Base-by-base conservation (phyloP, 495 filamentous ascomycete genomes). In the Aspergillus saccharolyticus region DNA sequence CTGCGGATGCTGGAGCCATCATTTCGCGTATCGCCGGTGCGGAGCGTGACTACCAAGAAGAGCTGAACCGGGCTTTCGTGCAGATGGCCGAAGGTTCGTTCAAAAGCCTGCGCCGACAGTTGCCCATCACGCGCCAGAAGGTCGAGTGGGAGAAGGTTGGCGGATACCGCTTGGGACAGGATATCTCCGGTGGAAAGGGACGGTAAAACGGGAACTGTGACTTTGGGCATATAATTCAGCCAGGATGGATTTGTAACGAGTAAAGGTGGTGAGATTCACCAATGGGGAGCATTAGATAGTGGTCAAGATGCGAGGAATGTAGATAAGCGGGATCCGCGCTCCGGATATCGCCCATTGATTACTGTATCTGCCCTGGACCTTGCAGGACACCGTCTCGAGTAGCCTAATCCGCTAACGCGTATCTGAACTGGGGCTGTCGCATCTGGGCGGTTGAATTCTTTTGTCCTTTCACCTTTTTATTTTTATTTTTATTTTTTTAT, bases 61-160 rank as follows among this genome's bases (percentile, higher is more conserved):
- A 96, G 59, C 76, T 99, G 63, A 97, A 97, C 75, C 78, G 84
- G 63, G 92, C 89, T 3, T 99, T 99, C 70, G 85, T 83, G 9
- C 84, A 79, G 57, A 78, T 97, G 70, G 90, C 89, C 63, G 94
- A 99, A 77, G 93, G 91, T 1, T 87, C 89, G 4, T 99, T 99
- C 75, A 97, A 97, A 84, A 82, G 84, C 14, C 76, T 99, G 65
- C 82, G 95, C 63, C 82, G 95, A 70, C 95, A 97, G 72, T 75
- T 99, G 66, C 95, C 95, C 8, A 88, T 99, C 43, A 97, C 94
- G 56, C 84, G 95, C 70, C 95, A 99, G 79, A 97, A 96, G 81
- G 90, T 99, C 52, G 94, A 97, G 74, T 99, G 95, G 95, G 94
- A 99, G 72, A 97, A 96, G 78, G 90, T 99, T 61, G 86, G 89